Evolutionary conservation across 1,284 basidiomycete genomes (phyloP), one percentile per base, ranked within the genome.

Genomic region (Trametes versicolor): DNA sequence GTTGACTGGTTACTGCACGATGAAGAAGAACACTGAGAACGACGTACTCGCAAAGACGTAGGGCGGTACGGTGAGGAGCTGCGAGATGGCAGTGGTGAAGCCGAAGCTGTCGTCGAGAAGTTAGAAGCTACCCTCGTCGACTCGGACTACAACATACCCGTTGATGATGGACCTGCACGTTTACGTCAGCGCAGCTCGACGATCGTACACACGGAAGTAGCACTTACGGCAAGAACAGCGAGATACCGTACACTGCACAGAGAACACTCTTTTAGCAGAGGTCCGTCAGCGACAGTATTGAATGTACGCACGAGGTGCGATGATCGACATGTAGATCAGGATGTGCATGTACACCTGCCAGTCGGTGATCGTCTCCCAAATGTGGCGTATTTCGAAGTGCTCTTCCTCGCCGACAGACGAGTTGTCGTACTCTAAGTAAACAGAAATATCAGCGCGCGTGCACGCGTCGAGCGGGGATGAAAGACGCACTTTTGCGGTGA

Each of bases 271-370:
- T 23, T 45, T 21, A 54, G 58, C 34, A 54, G 7, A 25, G 12
- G 13, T 32, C 10, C 29, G 29, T 32, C 39, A 13, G 1, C n/a
- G 19, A n/a, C 27, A n/a, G 25, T 5, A 5, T 27, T 7, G 25
- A 8, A 81, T 17, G 41, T n/a, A 43, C 87, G 74, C 72, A 90
- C 89, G 71, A 47, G 89, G 89, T 2, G 76, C 81, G 55, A 88
- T 74, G 55, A 91, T 76, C 0, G 87, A 86, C 77, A 91, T 83
- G 71, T 87, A 90, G 23, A 89, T 80, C 53, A 88, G 70, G n/a
- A 87, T 83, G 62, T 87, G 85, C 6, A 87, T 58, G 81, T 83
- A 89, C 15, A 87, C 80, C 76, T 92, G 90, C 90, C 90, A 92
- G 70, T 91, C 89, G 0, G 70, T 72, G 25, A 91, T 70, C 0